These are phyloP conservation scores for Pezizomycotina sp. DNA, from an alignment of 2,329 filamentous ascomycete genomes.

Conservation along the genomic window DNA sequence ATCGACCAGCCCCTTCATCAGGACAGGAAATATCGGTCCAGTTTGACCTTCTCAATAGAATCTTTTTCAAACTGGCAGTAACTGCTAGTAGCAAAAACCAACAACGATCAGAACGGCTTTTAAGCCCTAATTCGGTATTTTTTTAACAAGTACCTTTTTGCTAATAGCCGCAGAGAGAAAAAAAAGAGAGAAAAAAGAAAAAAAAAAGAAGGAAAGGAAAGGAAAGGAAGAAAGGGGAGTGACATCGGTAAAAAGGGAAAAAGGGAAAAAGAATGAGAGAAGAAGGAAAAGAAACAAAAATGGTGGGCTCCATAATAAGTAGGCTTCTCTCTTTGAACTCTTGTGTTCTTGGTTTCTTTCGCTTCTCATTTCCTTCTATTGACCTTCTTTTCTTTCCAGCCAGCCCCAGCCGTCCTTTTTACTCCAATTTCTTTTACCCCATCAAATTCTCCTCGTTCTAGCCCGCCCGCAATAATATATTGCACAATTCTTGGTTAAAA, in stretches of 20 bases:
- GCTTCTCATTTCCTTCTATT: no score
- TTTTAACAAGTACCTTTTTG: conserved; percentile 48
- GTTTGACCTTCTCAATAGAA: conserved; percentile 53
- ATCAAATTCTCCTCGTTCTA: no score
- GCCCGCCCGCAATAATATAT: no score
- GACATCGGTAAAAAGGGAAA: conserved; percentile 11
- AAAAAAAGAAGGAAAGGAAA: conserved; percentile 23
- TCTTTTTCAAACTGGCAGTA: conserved; percentile 60
- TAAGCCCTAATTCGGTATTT: conserved; percentile 64
- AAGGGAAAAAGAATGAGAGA: conserved; percentile 21
- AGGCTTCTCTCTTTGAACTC: conserved; percentile 11
- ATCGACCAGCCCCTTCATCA: conserved; percentile 61
- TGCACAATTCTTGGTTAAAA: no score
- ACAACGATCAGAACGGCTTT: conserved; percentile 83
- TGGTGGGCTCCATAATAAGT: conserved; percentile 3
- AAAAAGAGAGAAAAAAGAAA: conserved; percentile 19
- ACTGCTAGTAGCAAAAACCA: conserved; percentile 83
- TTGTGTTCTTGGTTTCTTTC: no score
- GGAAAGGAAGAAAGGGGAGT: conserved; percentile 10
- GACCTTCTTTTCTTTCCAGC: no score
- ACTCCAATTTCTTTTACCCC: no score
- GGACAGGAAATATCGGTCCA: conserved; percentile 64
- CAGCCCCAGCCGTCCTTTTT: no score
- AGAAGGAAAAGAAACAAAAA: conserved; percentile 14
- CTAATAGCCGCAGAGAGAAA: conserved; percentile 36